Base-by-base conservation (phyloP, 73 alveolate species). In the Blepharisma japonicum region DNA sequence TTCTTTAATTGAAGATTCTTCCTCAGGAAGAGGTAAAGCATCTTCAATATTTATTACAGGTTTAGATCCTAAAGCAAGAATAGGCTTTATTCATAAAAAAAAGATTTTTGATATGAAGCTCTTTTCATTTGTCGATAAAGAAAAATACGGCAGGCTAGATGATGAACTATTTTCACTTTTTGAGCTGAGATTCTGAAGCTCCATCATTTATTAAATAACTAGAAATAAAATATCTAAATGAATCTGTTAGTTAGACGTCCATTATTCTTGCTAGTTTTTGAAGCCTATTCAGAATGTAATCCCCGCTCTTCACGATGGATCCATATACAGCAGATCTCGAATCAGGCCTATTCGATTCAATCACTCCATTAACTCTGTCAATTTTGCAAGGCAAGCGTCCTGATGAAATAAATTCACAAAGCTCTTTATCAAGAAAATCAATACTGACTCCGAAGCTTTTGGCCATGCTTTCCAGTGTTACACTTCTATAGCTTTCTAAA, bases 371-470 rank as follows among this genome's bases (percentile, higher is more conserved):
- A 21, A 95, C 99, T 83, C 94, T 95, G 80, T 95, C 99, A 56
- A 95, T 95, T 81, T 95, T 94, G 83, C 98, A 95, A 87, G 87
- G 87, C 45, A 95, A 82, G 79, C 95, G 89, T 77, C 99, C 98
- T 77, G 89, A 88, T 49, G 92, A 87, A 45, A 95, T 92, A 86
- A 94, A 94, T 71, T 92, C 94, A 46, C 98, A 87, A 25, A 91
- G 92, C 83, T 95, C 99, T 70, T 90, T 89, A 83, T 91, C 97
- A 8, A 94, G 79, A 71, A 91, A 94, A 38, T 86, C 91, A 20
- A 81, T 76, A 21, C 81, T 53, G 23, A 90, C 96, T 20, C 96
- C 97, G 84, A 91, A 93, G 46, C 89, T 92, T 42, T 80, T 79
- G 4, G 97, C 98, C 96, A 92, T 95, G 83, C 87, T 90, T 45